A percentile compares a stretch with the other conserved stretches of the same genome.
These are phyloP conservation scores for Borovskyia barvae DNA, from an alignment of 208 protist species.

Conservation along the genomic window DNA sequence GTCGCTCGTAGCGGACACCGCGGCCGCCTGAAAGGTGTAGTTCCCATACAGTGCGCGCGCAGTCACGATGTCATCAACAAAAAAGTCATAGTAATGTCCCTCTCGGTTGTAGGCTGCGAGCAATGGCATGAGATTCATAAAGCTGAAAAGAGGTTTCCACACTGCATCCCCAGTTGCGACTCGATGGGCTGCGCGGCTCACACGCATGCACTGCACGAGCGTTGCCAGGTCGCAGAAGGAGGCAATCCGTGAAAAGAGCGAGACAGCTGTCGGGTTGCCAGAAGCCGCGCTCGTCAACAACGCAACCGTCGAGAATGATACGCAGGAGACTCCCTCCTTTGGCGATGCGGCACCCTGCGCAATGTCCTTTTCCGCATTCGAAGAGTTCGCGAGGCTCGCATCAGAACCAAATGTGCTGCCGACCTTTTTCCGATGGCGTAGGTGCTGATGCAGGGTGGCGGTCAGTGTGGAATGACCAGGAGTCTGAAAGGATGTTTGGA, in stretches of 20 bases:
- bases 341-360: no score
- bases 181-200: conserved; percentile 29
- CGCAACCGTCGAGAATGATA: no score
- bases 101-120: conserved; percentile 23
- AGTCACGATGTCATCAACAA: conserved; percentile 62
- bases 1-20: conserved; percentile 6
- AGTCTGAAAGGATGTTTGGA: no score
- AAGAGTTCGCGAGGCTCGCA: no score
- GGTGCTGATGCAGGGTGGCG: no score
- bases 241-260: conserved; percentile 24
- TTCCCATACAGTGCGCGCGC: conserved; percentile 64
- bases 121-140: conserved; percentile 51
- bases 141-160: conserved; percentile 40
- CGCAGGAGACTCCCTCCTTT: no score
- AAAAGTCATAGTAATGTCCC: conserved; percentile 55
- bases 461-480: no score
- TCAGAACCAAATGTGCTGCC: no score
- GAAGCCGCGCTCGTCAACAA: no score
- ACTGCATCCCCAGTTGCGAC: conserved; percentile 41
- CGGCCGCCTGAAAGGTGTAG: conserved; percentile 50
- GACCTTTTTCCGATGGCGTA: no score
- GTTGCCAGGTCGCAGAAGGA: conserved; percentile 40
- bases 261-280: background rate
- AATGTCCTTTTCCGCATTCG: no score
- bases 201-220: conserved; percentile 43